phyloP scores from a whole-genome alignment of 352 stramenopile genomes.

The Pythium folliculosum region DNA sequence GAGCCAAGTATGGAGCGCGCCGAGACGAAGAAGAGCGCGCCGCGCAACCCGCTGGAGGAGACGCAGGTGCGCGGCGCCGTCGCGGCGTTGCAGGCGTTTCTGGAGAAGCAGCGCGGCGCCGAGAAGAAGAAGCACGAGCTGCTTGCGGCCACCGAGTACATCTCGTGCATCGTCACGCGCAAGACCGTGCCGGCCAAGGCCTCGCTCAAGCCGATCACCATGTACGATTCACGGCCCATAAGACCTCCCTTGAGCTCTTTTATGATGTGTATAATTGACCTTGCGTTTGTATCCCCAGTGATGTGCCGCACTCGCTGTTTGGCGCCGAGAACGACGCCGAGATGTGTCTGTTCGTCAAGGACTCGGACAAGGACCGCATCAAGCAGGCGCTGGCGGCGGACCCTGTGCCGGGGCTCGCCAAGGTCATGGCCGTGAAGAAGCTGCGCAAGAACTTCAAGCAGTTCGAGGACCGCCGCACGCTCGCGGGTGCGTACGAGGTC shows the following conservation, averaged over 20 bases:
- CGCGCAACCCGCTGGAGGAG: slow-evolving; percentile 67
- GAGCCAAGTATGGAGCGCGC: no score
- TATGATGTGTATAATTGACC: no score
- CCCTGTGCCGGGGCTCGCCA: slow-evolving; percentile 57
- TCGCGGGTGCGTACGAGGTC: slow-evolving; percentile 67
- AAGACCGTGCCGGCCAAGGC: slow-evolving; percentile 64
- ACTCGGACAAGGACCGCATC: slow-evolving; percentile 83
- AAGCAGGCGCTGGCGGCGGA: slow-evolving; percentile 63
- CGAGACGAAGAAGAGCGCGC: slow-evolving; percentile 39
- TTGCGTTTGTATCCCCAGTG: slow-evolving; percentile 30
- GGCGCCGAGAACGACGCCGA: slow-evolving; percentile 54
- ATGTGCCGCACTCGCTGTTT: slow-evolving; percentile 58
- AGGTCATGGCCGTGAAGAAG: slow-evolving; percentile 83
- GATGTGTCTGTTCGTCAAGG: slow-evolving; percentile 82
- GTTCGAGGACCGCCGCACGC: slow-evolving; percentile 73
- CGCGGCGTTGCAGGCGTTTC: slow-evolving; percentile 60
- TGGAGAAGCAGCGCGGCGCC: slow-evolving; percentile 48
- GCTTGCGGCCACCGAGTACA: slow-evolving; percentile 48
- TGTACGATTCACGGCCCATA: no score
- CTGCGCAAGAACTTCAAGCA: slow-evolving; percentile 76
- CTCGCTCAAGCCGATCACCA: slow-evolving; percentile 71
- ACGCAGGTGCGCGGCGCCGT: slow-evolving; percentile 74
- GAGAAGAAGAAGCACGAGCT: slow-evolving; percentile 54
- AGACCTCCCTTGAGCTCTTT: no score
- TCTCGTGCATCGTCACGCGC: slow-evolving; percentile 76